Conservation (phyloP, 495 filamentous ascomycete species). For the Staphylotrichum tortipilum region DNA sequence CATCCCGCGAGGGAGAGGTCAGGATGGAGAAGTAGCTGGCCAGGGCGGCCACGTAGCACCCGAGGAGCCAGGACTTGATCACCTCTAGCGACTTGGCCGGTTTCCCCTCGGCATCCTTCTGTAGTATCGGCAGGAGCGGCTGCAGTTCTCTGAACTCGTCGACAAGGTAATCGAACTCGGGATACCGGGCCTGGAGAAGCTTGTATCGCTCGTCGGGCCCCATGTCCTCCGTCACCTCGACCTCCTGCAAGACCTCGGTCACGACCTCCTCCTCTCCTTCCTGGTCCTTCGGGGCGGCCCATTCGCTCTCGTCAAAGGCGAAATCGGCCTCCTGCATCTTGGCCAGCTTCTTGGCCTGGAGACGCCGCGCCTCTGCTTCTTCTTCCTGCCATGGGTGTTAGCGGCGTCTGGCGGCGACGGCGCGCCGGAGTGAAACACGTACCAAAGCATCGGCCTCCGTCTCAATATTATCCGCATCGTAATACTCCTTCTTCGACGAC, state of each 20-base stretch:
- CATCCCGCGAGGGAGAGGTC: conserved; percentile 58
- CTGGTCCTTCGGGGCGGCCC: conserved; percentile 47
- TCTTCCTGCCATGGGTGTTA: conserved; percentile 47
- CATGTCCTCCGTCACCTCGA: conserved; percentile 76
- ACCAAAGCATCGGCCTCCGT: conserved; percentile 78
- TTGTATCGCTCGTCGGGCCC: conserved; percentile 61
- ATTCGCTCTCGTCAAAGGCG: conserved; percentile 80
- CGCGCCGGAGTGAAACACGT: too few relatives aligned
- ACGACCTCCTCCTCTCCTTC: conserved; percentile 49
- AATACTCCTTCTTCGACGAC: conserved; percentile 79
- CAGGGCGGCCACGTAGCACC: conserved; percentile 74
- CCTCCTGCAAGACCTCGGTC: conserved; percentile 73
- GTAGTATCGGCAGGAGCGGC: conserved; percentile 48
- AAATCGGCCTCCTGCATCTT: conserved; percentile 86
- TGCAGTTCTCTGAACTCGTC: conserved; percentile 72
- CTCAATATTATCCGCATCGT: conserved; percentile 81
- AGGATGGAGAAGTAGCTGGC: conserved; percentile 91
- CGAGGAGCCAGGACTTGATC: conserved; percentile 64
- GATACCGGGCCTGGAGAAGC: conserved; percentile 71
- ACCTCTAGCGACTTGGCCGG: conserved; percentile 48
- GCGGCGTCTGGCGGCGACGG: too few relatives aligned
- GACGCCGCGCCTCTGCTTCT: conserved; percentile 74
- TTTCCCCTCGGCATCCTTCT: conserved; percentile 44
- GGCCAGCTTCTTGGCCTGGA: conserved; percentile 83
- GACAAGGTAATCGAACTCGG: conserved; percentile 79